A percentile compares a stretch with the other conserved stretches of the same genome.
Evolutionary conservation across 139 green algal genomes (phyloP).

Genomic region (Astrephomene gubernaculifera): DNA sequence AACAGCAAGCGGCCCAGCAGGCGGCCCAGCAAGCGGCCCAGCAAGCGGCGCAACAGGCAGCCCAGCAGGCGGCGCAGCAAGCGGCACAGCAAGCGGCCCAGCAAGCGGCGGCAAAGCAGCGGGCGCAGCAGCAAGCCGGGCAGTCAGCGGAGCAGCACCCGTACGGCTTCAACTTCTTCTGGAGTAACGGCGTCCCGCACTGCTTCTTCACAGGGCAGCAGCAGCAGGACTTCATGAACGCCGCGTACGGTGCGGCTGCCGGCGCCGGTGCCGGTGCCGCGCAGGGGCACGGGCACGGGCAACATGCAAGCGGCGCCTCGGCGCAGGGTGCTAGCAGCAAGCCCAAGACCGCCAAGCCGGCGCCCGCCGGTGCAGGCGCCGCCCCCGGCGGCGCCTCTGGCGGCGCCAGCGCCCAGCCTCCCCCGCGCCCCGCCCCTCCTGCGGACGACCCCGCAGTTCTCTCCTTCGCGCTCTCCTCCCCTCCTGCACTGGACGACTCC

Average conservation of each 20-base stretch:
- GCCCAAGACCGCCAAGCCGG: too few species aligned
- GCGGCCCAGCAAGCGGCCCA: not conserved
- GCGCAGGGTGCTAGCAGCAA: too few species aligned
- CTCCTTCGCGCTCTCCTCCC: not conserved
- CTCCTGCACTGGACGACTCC: not conserved
- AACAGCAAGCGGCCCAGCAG: not conserved
- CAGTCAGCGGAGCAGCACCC: not conserved
- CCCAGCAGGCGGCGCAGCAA: not conserved
- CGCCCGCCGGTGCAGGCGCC: too few species aligned
- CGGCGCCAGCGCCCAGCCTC: not conserved
- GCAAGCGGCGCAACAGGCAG: not conserved
- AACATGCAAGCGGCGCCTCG: too few species aligned
- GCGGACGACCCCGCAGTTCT: not conserved
- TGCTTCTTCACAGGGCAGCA: not conserved
- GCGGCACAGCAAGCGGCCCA: slow-evolving; percentile 2
- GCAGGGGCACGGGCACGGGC: too few species aligned
- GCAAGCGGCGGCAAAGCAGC: slow-evolving; percentile 8
- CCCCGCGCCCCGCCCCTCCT: not conserved
- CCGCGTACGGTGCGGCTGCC: not conserved
- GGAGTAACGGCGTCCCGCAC: not conserved
- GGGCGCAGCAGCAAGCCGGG: not conserved
- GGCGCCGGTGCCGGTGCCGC: too few species aligned
- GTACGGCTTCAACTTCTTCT: not conserved
- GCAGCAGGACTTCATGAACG: not conserved
- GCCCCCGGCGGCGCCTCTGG: not conserved